phyloP scores from a whole-genome alignment of 495 filamentous ascomycete species.

The Daldinia concentrica region DNA sequence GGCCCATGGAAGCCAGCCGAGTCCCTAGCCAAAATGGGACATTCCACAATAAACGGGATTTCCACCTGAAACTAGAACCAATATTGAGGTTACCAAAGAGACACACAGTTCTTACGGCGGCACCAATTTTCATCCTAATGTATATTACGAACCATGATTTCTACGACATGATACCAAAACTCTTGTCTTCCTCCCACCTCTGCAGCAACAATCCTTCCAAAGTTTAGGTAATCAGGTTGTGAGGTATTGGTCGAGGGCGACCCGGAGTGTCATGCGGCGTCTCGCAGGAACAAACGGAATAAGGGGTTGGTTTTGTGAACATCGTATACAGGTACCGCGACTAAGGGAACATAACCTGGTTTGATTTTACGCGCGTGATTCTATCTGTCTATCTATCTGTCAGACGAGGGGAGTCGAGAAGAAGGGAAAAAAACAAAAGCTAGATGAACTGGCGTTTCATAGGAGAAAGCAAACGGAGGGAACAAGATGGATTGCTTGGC shows the following conservation, averaged over 20 bases:
- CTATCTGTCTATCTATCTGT: not conserved
- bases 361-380: conserved; percentile 18
- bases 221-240: conserved; percentile 20
- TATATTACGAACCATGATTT: conserved; percentile 46
- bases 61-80: conserved; percentile 9
- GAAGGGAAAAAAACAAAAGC: conserved; percentile 14
- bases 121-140: conserved; percentile 27
- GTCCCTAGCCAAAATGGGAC: conserved; percentile 33
- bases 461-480: conserved; percentile 8
- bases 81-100: conserved; percentile 1
- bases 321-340: conserved; percentile 9
- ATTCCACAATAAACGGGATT: conserved; percentile 30
- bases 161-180: conserved; percentile 39
- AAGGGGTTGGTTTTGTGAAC: conserved; percentile 15
- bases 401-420: conserved; percentile 6
- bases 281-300: conserved; percentile 36
- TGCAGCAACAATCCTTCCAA: conserved; percentile 20
- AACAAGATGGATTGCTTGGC: conserved; percentile 3
- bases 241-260: conserved; percentile 29
- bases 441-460: conserved; percentile 24
- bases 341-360: conserved; percentile 22
- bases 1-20: conserved; percentile 40
- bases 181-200: conserved; percentile 11
- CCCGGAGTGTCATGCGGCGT: conserved; percentile 34
- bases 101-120: conserved; percentile 2